Conservation (phyloP, 345 rosid genomes). For the Brassica juncea region DNA sequence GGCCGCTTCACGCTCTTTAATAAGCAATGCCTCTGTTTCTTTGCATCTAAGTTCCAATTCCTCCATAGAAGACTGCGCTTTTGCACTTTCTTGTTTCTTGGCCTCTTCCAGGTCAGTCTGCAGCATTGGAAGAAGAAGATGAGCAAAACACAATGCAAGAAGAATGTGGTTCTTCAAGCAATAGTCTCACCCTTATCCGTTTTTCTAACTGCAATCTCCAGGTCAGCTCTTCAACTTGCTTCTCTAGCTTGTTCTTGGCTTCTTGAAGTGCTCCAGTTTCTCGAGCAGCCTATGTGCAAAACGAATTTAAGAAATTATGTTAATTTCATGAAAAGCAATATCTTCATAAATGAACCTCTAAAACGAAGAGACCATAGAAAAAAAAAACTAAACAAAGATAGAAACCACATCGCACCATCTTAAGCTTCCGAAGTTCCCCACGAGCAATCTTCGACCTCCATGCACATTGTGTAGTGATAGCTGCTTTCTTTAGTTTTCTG, state of each 20-base stretch:
- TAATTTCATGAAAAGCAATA: background rate
- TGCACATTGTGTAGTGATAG: slow-evolving; percentile 81
- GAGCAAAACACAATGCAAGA: background rate
- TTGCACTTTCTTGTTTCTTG: background rate
- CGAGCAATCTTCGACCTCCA: slow-evolving; percentile 96
- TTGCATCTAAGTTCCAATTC: background rate
- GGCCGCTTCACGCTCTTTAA: background rate
- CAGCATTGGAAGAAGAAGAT: background rate
- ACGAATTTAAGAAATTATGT: background rate
- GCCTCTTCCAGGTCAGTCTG: background rate
- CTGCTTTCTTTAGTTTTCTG: slow-evolving; percentile 68
- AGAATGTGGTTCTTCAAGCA: slow-evolving; percentile 20
- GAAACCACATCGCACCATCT: slow-evolving; percentile 65
- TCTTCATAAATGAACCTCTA: background rate
- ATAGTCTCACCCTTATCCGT: slow-evolving; percentile 79
- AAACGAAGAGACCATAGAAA: slow-evolving; percentile 14
- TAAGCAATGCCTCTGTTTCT: background rate
- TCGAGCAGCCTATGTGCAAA: slow-evolving; percentile 76
- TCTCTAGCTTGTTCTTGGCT: slow-evolving; percentile 96
- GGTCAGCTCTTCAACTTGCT: slow-evolving; percentile 98
- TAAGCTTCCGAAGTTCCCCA: slow-evolving; percentile 84
- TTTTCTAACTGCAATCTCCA: slow-evolving; percentile 98
- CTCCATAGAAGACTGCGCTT: background rate
- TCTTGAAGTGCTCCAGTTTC: slow-evolving; percentile 99
- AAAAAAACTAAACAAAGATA: slow-evolving; percentile 23